Conservation (phyloP, 495 filamentous ascomycete genomes). For the Penicillium diatomitis region DNA sequence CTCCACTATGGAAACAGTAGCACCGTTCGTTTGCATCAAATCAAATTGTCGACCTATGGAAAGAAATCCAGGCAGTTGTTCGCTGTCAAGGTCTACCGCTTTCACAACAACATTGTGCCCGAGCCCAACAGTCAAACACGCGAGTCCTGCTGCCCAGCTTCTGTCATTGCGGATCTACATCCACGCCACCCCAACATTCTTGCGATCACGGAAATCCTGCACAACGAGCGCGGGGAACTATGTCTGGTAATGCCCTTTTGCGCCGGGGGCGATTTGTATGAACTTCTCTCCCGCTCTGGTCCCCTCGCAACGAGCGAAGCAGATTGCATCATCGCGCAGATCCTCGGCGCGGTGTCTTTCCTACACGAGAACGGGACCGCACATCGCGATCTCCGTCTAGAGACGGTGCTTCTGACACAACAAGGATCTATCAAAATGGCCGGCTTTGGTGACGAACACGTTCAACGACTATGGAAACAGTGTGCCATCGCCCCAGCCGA, state of each 20-base stretch:
- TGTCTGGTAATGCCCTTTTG: constrained; percentile 98
- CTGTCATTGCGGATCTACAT: constrained; percentile 66
- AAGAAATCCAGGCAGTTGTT: constrained; percentile 51
- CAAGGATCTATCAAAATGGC: constrained; percentile 88
- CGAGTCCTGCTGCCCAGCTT: constrained; percentile 75
- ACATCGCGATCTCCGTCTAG: constrained; percentile 88
- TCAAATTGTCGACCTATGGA: neutral
- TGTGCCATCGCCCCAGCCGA: constrained; percentile 1
- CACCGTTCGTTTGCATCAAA: constrained; percentile 20
- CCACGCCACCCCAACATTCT: constrained; percentile 82
- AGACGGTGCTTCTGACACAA: constrained; percentile 85
- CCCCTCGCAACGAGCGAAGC: constrained; percentile 69
- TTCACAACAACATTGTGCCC: constrained; percentile 74
- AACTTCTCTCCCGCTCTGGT: constrained; percentile 64
- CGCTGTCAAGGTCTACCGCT: constrained; percentile 90
- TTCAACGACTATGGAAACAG: constrained; percentile 26
- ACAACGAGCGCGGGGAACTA: constrained; percentile 87
- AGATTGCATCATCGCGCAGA: constrained; percentile 92
- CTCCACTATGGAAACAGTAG: constrained; percentile 24
- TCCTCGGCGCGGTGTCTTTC: constrained; percentile 94
- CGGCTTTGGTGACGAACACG: constrained; percentile 89
- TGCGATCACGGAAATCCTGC: constrained; percentile 78
- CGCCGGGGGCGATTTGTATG: constrained; percentile 86
- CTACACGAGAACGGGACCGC: constrained; percentile 93
- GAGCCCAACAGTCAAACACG: constrained; percentile 73